A percentile compares a stretch with the other conserved stretches of the same genome.
These are phyloP conservation scores for Populus euphratica DNA, from an alignment of 345 rosid species.

Conservation along the genomic window DNA sequence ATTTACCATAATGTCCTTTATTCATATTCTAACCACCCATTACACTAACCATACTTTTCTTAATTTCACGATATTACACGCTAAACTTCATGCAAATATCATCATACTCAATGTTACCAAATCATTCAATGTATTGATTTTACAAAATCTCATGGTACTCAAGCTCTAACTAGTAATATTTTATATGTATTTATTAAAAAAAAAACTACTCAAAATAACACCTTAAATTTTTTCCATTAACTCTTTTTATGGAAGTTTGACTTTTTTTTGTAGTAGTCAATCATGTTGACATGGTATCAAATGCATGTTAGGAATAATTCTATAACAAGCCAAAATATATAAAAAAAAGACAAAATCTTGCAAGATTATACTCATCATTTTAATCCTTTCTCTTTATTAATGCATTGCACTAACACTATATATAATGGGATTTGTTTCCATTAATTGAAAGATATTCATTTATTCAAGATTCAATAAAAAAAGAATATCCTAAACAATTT, in stretches of 20 bases:
- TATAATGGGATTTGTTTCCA: constrained; percentile 24
- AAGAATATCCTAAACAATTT: too few relatives aligned
- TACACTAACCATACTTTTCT: neutral
- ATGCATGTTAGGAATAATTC: neutral
- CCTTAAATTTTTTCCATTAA: too few relatives aligned
- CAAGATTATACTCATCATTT: constrained; percentile 10
- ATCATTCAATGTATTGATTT: neutral
- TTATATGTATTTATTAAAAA: too few relatives aligned
- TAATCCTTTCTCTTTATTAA: constrained; percentile 1
- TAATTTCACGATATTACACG: neutral
- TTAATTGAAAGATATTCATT: constrained; percentile 21
- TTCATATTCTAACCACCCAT: too few relatives aligned
- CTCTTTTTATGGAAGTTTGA: neutral
- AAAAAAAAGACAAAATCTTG: neutral
- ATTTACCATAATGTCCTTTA: neutral
- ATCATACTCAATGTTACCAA: neutral
- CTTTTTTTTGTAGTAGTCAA: neutral
- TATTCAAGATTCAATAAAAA: constrained; percentile 15
- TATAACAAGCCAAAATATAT: neutral
- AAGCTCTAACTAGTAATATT: too few relatives aligned
- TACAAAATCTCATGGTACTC: too few relatives aligned
- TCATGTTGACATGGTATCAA: constrained; percentile 8
- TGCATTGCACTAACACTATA: neutral
- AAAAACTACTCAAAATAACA: too few relatives aligned
- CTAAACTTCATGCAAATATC: neutral